phyloP scores from a whole-genome alignment of 345 rosid genomes.

The Trapa bicornis region DNA sequence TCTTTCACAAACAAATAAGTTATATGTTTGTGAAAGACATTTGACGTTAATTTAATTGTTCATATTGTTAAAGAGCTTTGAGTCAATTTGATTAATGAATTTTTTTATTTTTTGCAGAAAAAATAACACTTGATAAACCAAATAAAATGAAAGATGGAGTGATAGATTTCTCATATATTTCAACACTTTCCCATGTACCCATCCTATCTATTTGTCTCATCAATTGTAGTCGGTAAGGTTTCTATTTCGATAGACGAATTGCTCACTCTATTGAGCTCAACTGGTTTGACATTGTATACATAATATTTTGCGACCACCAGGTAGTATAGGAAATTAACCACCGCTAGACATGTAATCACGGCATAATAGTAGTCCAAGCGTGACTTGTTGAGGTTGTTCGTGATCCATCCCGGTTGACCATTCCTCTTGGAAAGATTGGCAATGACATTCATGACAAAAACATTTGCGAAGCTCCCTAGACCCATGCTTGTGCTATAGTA shows the following conservation, averaged over 20 bases:
- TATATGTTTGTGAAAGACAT: too few species aligned
- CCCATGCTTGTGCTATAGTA: slow-evolving; percentile 49
- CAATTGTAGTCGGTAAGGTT: background rate
- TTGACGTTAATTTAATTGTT: too few species aligned
- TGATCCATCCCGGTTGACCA: slow-evolving; percentile 51
- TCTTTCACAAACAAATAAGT: too few species aligned
- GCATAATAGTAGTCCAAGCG: slow-evolving; percentile 55
- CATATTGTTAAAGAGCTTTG: too few species aligned
- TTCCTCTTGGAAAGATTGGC: slow-evolving; percentile 32
- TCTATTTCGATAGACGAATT: background rate
- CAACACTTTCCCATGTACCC: too few species aligned
- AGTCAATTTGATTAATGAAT: too few species aligned
- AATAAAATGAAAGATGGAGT: too few species aligned
- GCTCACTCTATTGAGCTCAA: slow-evolving; percentile 8
- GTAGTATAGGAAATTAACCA: slow-evolving; percentile 45
- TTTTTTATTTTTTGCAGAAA: too few species aligned
- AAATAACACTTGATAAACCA: too few species aligned
- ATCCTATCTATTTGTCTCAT: background rate
- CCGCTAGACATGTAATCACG: slow-evolving; percentile 30
- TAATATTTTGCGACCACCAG: slow-evolving; percentile 39
- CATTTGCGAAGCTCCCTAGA: slow-evolving; percentile 54
- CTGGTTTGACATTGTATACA: slow-evolving; percentile 39
- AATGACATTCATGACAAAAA: slow-evolving; percentile 35
- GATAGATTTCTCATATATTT: too few species aligned
- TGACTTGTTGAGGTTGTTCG: slow-evolving; percentile 54